A percentile compares a stretch with the other conserved stretches of the same genome.
These are phyloP conservation scores for Daldinia eschscholtzii DNA, from an alignment of 2,329 filamentous ascomycete species.

Conservation along the genomic window DNA sequence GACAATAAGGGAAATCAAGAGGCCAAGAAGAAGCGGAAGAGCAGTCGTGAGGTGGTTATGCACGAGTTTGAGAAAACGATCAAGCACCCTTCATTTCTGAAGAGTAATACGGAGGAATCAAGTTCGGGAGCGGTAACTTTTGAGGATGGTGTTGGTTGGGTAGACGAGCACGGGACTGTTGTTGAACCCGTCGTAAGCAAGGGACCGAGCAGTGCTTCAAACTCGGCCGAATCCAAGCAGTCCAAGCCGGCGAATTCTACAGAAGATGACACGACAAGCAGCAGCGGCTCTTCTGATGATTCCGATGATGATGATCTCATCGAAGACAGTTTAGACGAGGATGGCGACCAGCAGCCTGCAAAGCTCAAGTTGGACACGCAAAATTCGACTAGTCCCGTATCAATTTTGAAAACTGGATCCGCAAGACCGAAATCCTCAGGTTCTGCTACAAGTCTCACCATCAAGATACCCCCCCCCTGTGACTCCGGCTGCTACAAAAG, in stretches of 20 bases:
- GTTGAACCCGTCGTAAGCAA: slow-evolving; percentile 70
- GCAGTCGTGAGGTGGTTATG: slow-evolving; percentile 72
- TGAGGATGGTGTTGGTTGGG: slow-evolving; percentile 89
- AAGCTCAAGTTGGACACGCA: slow-evolving; percentile 43
- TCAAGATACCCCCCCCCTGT: slow-evolving; percentile 65
- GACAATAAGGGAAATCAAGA: slow-evolving; percentile 57
- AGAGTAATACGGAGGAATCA: slow-evolving; percentile 62
- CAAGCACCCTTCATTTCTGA: slow-evolving; percentile 86
- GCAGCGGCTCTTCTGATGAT: slow-evolving; percentile 53
- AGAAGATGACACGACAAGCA: slow-evolving; percentile 56
- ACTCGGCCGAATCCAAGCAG: slow-evolving; percentile 37
- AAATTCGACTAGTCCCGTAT: slow-evolving; percentile 37
- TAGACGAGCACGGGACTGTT: slow-evolving; percentile 81
- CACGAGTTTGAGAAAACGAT: slow-evolving; percentile 92
- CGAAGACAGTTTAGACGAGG: slow-evolving; percentile 47
- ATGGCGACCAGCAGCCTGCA: slow-evolving; percentile 38
- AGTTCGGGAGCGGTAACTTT: slow-evolving; percentile 70
- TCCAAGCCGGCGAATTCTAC: slow-evolving; percentile 39
- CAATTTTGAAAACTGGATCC: slow-evolving; percentile 50
- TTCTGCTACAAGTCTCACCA: slow-evolving; percentile 64
- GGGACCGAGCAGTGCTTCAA: slow-evolving; percentile 48
- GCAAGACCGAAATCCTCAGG: slow-evolving; percentile 64
- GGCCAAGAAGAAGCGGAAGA: slow-evolving; percentile 71
- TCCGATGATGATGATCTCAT: slow-evolving; percentile 34
- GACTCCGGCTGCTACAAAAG: slow-evolving; percentile 60